Evolutionary conservation across 2,329 filamentous ascomycete species (phyloP).

Genomic region (Ploettnerulaceae sp.): DNA sequence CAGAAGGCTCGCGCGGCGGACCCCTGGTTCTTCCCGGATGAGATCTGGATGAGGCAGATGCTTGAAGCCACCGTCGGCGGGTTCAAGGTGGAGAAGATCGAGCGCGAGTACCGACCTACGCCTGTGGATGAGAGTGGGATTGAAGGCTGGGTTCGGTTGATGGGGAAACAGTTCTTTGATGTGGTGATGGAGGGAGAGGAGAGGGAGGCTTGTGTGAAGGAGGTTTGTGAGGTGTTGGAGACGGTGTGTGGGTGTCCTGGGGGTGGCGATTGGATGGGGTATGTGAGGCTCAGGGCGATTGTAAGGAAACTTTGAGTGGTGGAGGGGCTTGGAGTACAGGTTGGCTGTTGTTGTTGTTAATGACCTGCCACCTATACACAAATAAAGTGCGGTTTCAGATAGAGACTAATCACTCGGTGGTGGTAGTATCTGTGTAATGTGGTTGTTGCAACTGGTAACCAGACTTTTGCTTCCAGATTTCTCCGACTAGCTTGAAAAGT

Average conservation of each 20-base stretch:
- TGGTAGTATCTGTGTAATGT: too few relatives aligned
- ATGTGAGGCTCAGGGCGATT: slow-evolving; percentile 49
- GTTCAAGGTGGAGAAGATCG: slow-evolving; percentile 41
- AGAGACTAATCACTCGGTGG: too few relatives aligned
- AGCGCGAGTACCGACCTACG: slow-evolving; percentile 63
- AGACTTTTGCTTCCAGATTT: too few relatives aligned
- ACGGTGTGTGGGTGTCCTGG: slow-evolving; percentile 50
- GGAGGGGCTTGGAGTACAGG: not conserved
- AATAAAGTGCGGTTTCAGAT: too few relatives aligned
- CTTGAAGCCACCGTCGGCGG: slow-evolving; percentile 41
- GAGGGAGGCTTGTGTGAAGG: slow-evolving; percentile 49
- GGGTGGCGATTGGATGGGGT: slow-evolving; percentile 53
- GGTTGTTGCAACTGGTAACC: too few relatives aligned
- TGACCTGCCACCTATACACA: too few relatives aligned
- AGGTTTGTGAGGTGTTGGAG: slow-evolving; percentile 51
- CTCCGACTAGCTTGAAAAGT: too few relatives aligned
- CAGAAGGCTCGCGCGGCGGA: slow-evolving; percentile 44
- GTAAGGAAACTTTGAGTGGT: slow-evolving; percentile 36
- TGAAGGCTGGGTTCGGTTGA: slow-evolving; percentile 61
- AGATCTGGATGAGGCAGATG: slow-evolving; percentile 46
- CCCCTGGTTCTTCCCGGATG: slow-evolving; percentile 71
- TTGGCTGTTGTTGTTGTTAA: not conserved
- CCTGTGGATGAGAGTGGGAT: slow-evolving; percentile 53
- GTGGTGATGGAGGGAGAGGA: slow-evolving; percentile 40
- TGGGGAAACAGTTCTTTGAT: slow-evolving; percentile 56